Conservation (phyloP, 768 basidiomycete species). For the Russula earlei region DNA sequence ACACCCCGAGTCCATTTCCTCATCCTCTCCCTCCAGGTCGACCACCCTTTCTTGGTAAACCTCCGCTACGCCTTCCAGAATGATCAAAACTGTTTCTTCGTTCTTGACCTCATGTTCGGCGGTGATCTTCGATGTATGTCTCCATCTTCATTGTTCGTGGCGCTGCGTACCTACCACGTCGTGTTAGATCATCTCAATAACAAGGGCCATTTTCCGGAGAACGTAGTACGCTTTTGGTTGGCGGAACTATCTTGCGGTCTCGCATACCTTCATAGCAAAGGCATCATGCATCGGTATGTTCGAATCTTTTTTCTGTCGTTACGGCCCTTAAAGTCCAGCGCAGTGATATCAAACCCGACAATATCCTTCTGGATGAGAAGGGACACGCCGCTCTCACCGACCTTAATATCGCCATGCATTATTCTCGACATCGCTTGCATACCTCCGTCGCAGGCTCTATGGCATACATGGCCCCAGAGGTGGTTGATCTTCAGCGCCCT, state of each 20-base stretch:
- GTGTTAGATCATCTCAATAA: conserved; percentile 75
- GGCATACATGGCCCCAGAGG: conserved; percentile 99
- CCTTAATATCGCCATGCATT: conserved; percentile 98
- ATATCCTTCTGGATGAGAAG: conserved; percentile 85
- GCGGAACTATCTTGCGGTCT: conserved; percentile 81
- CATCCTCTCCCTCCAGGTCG: conserved; percentile 43
- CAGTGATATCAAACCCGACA: conserved; percentile 96
- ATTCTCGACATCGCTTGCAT: conserved; percentile 79
- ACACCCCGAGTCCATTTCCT: background rate
- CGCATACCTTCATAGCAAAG: conserved; percentile 82
- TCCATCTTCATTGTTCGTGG: background rate
- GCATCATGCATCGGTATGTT: conserved; percentile 88
- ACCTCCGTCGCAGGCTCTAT: conserved; percentile 95
- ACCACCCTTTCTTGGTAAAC: conserved; percentile 85
- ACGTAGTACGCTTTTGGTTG: conserved; percentile 76
- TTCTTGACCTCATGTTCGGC: conserved; percentile 92
- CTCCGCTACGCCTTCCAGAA: conserved; percentile 95
- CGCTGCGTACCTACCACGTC: conserved; percentile 2
- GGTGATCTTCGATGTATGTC: conserved; percentile 84
- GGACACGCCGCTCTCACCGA: conserved; percentile 97
- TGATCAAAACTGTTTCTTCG: conserved; percentile 96
- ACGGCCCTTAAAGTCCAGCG: conserved; percentile 4
- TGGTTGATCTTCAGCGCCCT: conserved; percentile 58
- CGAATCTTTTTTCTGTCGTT: conserved; percentile 13
- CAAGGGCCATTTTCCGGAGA: conserved; percentile 53